These are phyloP conservation scores for Verticillium dahliae DNA, from an alignment of 2,329 filamentous ascomycete species.

Conservation along the genomic window DNA sequence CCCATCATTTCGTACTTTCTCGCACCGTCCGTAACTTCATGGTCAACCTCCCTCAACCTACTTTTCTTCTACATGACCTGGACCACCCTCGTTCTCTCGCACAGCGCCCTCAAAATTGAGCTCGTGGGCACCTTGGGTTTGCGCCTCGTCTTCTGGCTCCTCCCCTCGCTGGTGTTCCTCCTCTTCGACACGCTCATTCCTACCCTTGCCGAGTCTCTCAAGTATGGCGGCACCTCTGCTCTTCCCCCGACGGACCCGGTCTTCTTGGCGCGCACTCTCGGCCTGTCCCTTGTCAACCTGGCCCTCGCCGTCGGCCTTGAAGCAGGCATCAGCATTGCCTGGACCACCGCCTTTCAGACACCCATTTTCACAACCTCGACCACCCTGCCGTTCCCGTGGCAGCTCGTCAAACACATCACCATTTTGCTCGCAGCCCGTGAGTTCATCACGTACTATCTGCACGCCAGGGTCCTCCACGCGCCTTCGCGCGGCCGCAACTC, in stretches of 20 bases:
- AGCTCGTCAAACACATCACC: constrained; percentile 41
- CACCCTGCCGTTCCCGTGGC: constrained; percentile 46
- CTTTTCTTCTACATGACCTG: constrained; percentile 89
- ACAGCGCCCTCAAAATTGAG: constrained; percentile 69
- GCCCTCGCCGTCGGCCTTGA: constrained; percentile 35
- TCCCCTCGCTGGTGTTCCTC: constrained; percentile 68
- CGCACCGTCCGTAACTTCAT: constrained; percentile 56
- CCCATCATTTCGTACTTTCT: constrained; percentile 65
- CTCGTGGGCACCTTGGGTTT: constrained; percentile 62
- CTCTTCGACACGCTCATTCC: constrained; percentile 66
- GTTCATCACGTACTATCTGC: constrained; percentile 64
- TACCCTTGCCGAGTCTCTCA: constrained; percentile 60
- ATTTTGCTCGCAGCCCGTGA: constrained; percentile 41
- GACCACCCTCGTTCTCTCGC: constrained; percentile 74
- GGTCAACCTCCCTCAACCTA: constrained; percentile 74
- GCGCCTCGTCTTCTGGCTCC: constrained; percentile 62
- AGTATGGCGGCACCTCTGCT: constrained; percentile 51
- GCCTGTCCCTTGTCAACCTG: constrained; percentile 39
- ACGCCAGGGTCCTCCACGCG: constrained; percentile 64
- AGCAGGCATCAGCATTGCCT: constrained; percentile 30
- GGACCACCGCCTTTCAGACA: constrained; percentile 22
- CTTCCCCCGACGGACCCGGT: constrained; percentile 38
- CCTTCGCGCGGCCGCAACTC: constrained; percentile 13
- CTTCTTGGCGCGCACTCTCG: constrained; percentile 26
- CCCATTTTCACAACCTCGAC: constrained; percentile 42